These are phyloP conservation scores for Neofusicoccum laricinum DNA, from an alignment of 2,329 filamentous ascomycete genomes.

Conservation along the genomic window DNA sequence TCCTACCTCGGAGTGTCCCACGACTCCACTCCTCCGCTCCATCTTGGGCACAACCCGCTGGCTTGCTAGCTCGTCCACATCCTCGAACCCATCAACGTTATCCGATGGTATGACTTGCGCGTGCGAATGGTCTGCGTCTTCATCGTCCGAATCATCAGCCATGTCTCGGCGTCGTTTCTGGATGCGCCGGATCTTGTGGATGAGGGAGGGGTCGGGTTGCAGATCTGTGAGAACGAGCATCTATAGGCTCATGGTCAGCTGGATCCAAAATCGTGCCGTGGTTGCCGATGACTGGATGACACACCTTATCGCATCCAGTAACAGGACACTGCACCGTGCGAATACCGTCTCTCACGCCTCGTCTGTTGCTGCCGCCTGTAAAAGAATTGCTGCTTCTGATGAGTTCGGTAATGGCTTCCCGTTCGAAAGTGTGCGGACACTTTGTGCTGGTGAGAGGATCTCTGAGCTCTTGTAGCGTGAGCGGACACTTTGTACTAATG, in stretches of 20 bases:
- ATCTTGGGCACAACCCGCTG: slow-evolving; percentile 9
- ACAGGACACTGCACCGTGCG: slow-evolving; percentile 36
- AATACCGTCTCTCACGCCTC: slow-evolving; percentile 22
- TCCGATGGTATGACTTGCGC: background rate
- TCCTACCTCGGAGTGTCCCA: background rate
- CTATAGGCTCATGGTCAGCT: slow-evolving; percentile 19
- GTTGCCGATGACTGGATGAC: no score
- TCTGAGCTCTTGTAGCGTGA: slow-evolving; percentile 63
- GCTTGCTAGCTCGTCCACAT: background rate
- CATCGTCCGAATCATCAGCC: slow-evolving; percentile 26
- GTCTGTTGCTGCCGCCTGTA: slow-evolving; percentile 19
- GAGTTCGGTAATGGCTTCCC: slow-evolving; percentile 58
- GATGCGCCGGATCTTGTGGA: slow-evolving; percentile 38
- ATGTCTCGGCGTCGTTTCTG: slow-evolving; percentile 27
- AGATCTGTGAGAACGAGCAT: slow-evolving; percentile 31
- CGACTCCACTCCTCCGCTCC: background rate
- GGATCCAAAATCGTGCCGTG: no score
- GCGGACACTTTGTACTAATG: slow-evolving; percentile 65
- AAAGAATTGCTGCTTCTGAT: slow-evolving; percentile 29
- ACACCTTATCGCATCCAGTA: slow-evolving; percentile 10
- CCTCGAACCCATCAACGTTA: background rate
- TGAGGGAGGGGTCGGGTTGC: slow-evolving; percentile 28
- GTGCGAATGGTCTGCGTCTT: slow-evolving; percentile 24
- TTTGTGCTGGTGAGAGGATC: slow-evolving; percentile 65
- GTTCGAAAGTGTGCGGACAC: slow-evolving; percentile 74